These are phyloP conservation scores for Penicillium sp. DNA, from an alignment of 2,329 filamentous ascomycete species.

Conservation along the genomic window DNA sequence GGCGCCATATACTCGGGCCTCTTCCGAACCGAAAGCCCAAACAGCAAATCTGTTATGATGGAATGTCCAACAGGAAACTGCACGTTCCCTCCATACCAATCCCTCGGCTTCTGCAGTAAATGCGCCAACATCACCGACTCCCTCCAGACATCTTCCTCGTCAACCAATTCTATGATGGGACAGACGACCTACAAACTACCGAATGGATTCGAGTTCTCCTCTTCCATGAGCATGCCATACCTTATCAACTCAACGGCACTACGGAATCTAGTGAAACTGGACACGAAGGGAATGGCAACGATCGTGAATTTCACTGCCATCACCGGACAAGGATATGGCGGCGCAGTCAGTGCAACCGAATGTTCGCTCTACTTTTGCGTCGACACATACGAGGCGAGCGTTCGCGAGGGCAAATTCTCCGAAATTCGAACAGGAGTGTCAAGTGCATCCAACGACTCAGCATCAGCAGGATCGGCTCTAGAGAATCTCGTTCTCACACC, in stretches of 20 bases:
- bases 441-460: constrained; percentile 17
- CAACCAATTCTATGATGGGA: neutral
- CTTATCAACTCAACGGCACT: constrained; percentile 27
- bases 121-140: constrained; percentile 27
- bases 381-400: constrained; percentile 23
- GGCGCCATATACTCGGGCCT: constrained; percentile 37
- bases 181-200: constrained; percentile 19
- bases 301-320: constrained; percentile 31
- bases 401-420: constrained; percentile 20
- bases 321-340: constrained; percentile 14
- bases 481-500: constrained; percentile 20
- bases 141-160: constrained; percentile 2
- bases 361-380: constrained; percentile 31
- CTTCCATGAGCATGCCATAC: constrained; percentile 16
- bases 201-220: constrained; percentile 23
- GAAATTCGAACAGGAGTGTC: constrained; percentile 19
- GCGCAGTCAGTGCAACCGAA: constrained; percentile 18
- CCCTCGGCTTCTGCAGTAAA: constrained; percentile 34
- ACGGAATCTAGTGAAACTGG: constrained; percentile 16
- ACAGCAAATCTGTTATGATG: constrained; percentile 23
- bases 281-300: constrained; percentile 12
- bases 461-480: neutral
- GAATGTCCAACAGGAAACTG: constrained; percentile 40
- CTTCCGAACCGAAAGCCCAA: constrained; percentile 23
- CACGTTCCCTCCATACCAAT: constrained; percentile 34